Conservation (phyloP, 179 eudicot species). For the Heliamphora pulchella region DNA sequence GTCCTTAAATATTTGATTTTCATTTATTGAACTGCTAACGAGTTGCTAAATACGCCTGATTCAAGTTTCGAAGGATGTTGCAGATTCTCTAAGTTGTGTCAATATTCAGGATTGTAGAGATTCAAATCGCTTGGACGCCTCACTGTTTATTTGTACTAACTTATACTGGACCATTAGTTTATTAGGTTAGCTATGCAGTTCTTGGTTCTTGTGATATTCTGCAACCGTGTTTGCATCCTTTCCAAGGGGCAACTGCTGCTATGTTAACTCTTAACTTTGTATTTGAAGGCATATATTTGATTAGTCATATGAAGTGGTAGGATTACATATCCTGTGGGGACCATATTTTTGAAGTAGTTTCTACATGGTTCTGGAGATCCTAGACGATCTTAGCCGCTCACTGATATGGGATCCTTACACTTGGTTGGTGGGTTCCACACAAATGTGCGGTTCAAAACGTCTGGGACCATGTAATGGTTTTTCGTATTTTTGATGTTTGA, state of each 20-base stretch:
- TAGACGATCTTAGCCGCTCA: too few species aligned
- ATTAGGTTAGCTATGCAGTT: background rate
- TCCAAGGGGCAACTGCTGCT: background rate
- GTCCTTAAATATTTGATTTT: background rate
- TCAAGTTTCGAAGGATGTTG: background rate
- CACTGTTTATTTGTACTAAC: background rate
- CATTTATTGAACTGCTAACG: background rate
- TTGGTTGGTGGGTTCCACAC: too few species aligned
- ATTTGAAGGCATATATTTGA: too few species aligned
- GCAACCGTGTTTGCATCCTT: constrained; percentile 2
- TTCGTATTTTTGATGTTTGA: too few species aligned
- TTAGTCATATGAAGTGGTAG: too few species aligned
- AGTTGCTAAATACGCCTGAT: background rate
- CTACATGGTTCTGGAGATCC: too few species aligned
- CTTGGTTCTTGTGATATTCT: background rate
- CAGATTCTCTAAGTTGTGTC: background rate
- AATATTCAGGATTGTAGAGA: constrained; percentile 2
- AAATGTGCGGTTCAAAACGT: too few species aligned
- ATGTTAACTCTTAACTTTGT: background rate
- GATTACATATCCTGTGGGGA: too few species aligned
- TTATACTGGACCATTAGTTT: background rate
- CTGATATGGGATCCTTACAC: too few species aligned
- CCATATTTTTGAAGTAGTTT: too few species aligned
- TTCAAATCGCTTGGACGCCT: background rate
- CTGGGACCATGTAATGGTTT: too few species aligned